A percentile compares a stretch with the other conserved stretches of the same genome.
These are phyloP conservation scores for Aureobasidium pullulans DNA, from an alignment of 2,329 filamentous ascomycete genomes.

Conservation along the genomic window DNA sequence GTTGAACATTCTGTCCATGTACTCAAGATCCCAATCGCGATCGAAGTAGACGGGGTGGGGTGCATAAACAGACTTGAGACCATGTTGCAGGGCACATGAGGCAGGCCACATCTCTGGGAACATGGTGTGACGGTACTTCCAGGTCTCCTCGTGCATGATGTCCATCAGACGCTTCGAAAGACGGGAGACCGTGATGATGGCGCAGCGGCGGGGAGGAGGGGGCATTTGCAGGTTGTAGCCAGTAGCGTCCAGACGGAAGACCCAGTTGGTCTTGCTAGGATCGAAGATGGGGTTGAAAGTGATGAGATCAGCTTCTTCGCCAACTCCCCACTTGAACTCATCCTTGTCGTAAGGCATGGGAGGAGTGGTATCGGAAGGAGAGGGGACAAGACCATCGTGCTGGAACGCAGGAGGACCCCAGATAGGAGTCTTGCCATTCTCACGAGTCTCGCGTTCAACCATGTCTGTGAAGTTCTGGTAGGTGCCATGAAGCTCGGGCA, in stretches of 20 bases:
- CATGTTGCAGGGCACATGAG: constrained; percentile 66
- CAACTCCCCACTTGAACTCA: constrained; percentile 67
- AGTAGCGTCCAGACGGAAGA: constrained; percentile 60
- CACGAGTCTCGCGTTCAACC: constrained; percentile 53
- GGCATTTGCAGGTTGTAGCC: constrained; percentile 51
- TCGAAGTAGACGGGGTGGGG: constrained; percentile 77
- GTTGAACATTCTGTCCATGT: constrained; percentile 43
- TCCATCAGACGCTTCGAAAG: constrained; percentile 64
- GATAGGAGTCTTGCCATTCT: constrained; percentile 45
- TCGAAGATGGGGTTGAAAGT: constrained; percentile 76
- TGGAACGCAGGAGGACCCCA: constrained; percentile 54
- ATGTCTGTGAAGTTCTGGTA: constrained; percentile 61
- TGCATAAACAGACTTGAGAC: constrained; percentile 69
- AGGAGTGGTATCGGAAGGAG: constrained; percentile 56
- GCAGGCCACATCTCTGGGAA: constrained; percentile 75
- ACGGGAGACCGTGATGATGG: constrained; percentile 71
- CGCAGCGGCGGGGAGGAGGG: constrained; percentile 62
- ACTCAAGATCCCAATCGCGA: constrained; percentile 55
- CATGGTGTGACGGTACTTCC: constrained; percentile 62
- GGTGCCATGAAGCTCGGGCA: constrained; percentile 59
- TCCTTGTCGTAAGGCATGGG: constrained; percentile 54
- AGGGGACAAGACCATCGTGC: constrained; percentile 45
- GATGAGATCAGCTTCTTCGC: constrained; percentile 67
- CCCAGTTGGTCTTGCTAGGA: constrained; percentile 64
- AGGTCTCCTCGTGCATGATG: constrained; percentile 70